These are phyloP conservation scores for Persicaria tinctoria DNA, from an alignment of 148 eudicot genomes.

Conservation along the genomic window DNA sequence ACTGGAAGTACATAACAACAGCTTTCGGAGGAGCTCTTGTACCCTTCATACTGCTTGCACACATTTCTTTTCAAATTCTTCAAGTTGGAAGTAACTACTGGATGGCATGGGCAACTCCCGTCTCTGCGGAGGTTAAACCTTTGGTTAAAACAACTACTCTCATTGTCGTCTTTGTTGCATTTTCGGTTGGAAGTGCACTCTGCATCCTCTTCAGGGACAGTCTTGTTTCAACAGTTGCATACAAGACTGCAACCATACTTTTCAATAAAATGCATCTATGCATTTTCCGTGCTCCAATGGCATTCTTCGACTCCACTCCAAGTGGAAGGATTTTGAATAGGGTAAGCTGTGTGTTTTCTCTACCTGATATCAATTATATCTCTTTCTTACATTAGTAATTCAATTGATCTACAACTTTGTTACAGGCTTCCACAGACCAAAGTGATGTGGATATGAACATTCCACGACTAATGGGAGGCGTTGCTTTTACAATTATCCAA, in stretches of 20 bases:
- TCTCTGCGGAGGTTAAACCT: slow-evolving; percentile 32
- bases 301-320: slow-evolving; percentile 76
- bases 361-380: background rate
- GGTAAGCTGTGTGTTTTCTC: slow-evolving; percentile 24
- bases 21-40: slow-evolving; percentile 62
- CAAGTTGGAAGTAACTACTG: slow-evolving; percentile 67
- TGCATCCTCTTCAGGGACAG: slow-evolving; percentile 45
- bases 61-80: slow-evolving; percentile 43
- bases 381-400: too few species aligned
- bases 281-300: slow-evolving; percentile 76
- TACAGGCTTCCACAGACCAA: slow-evolving; percentile 72
- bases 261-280: slow-evolving; percentile 54
- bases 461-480: slow-evolving; percentile 30
- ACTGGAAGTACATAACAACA: slow-evolving; percentile 64
- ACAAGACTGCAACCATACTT: slow-evolving; percentile 51
- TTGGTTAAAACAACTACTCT: slow-evolving; percentile 33
- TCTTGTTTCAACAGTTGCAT: slow-evolving; percentile 34
- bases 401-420: background rate
- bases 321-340: slow-evolving; percentile 61
- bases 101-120: slow-evolving; percentile 80
- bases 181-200: slow-evolving; percentile 54
- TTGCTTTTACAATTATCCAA: slow-evolving; percentile 50
- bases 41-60: slow-evolving; percentile 44
- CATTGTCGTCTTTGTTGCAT: slow-evolving; percentile 43
- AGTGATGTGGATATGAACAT: slow-evolving; percentile 49